Base-by-base conservation (phyloP, 2,329 filamentous ascomycete genomes). In the Zopfia rhizophila region DNA sequence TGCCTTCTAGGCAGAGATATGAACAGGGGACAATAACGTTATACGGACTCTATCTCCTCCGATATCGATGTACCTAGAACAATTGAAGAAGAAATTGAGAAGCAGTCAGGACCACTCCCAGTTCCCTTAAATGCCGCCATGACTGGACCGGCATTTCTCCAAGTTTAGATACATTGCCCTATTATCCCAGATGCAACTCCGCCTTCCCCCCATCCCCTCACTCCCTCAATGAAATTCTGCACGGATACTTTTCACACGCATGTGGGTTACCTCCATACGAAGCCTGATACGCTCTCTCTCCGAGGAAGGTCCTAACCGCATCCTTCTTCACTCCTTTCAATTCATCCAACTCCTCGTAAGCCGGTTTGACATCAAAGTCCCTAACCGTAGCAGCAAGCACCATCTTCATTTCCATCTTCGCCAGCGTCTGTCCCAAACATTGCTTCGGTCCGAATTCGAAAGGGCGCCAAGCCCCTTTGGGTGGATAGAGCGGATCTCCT, bases 401-500 rank as follows among this genome's bases (percentile, higher is more conserved):
- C 3, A 71, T 48, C 43, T 65, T 69, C 14, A 74, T 44, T 49
- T 73, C 71, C 8, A 65, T 58, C 47, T 66, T 56, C 0, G 69
- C 72, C 25, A 76, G 54, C 12, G 66, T 65, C 50, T 72, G 65
- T 0, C 73, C 73, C 17, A 72, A 60, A 40, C 61, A 63, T 27
- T 56, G 54, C 3, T 55, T 37, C 1, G 67, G 64, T 0, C 75
- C 75, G 4, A 61, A 48, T 25, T 75, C 71, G 42, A 78, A 78
- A 0, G 73, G 63, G 6, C 69, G 57, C 51, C 54, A 75, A 7
- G 62, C 67, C 1, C 55, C 37, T 3, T 45, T 24, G 13, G 25
- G 24, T 3, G 55, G 57, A 13, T 53, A 28, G 12, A 61, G 31
- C 13, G 30, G 25, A 23, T 47, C 7, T 7, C 24, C 38, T 1